Evolutionary conservation across 2,329 filamentous ascomycete genomes (phyloP).

Genomic region (Endoconidiophora laricicola): DNA sequence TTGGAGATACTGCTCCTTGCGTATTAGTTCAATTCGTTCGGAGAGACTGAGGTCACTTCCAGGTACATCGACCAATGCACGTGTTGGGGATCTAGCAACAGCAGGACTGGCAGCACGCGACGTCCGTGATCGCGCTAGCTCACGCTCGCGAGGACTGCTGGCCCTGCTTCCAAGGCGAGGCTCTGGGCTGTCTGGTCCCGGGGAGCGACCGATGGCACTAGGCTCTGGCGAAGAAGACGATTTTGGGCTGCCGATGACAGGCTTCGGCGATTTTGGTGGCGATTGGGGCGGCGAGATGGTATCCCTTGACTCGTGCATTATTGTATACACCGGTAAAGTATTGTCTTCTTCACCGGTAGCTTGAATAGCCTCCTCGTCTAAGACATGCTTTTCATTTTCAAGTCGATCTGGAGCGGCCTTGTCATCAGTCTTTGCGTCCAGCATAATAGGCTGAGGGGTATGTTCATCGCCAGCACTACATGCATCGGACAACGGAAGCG

Average conservation of each 20-base stretch:
- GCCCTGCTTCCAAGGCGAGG: constrained; percentile 4
- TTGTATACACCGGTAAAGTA: background rate
- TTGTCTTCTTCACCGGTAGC: background rate
- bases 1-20: constrained; percentile 20
- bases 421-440: too few species aligned
- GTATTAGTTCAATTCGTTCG: constrained; percentile 14
- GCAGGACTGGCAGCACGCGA: constrained; percentile 2
- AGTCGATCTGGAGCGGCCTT: too few species aligned
- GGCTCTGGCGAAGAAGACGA: constrained; percentile 4
- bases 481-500: constrained; percentile 50
- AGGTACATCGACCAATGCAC: background rate
- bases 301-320: background rate
- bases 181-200: constrained; percentile 1
- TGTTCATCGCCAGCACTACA: background rate
- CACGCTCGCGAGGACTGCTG: constrained; percentile 6
- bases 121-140: background rate
- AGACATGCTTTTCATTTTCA: background rate
- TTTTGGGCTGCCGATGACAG: background rate
- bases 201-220: background rate
- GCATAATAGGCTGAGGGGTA: too few species aligned
- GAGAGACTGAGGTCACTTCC: constrained; percentile 10
- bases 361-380: background rate
- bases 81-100: constrained; percentile 2
- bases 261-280: constrained; percentile 3
- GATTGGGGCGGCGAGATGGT: background rate